Percentiles rank a stretch among this genome's conserved stretches.
These are phyloP conservation scores for Aspergillus nidulans DNA, from an alignment of 495 filamentous ascomycete species.

Conservation along the genomic window DNA sequence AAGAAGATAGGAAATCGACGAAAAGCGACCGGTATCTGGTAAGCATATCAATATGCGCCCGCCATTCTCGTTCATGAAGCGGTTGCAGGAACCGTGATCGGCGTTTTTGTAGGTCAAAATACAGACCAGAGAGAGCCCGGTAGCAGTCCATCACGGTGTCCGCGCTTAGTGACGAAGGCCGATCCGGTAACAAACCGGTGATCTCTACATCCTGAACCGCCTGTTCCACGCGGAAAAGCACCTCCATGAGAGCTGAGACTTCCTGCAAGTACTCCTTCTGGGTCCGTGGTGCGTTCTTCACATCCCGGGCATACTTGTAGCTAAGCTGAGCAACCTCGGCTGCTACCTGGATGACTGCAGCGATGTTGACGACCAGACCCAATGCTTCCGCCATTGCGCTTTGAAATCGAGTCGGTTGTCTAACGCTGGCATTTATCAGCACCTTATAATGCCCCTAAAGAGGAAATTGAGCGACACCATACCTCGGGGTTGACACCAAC, in stretches of 20 bases:
- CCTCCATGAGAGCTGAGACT: constrained; percentile 13
- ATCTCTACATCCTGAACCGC: constrained; percentile 5
- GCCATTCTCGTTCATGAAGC: constrained; percentile 10
- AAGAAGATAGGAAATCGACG: constrained; percentile 6
- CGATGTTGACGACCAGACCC: constrained; percentile 7
- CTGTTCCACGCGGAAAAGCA: constrained; percentile 13
- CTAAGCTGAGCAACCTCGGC: constrained; percentile 11
- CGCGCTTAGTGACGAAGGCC: constrained; percentile 4
- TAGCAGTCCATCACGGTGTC: constrained; percentile 11
- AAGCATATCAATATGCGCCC: constrained; percentile 4
- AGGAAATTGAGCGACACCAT: no score
- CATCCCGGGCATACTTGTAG: constrained; percentile 14
- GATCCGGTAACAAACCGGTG: constrained; percentile 5
- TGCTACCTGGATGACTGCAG: neutral
- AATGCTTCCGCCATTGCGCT: constrained; percentile 7
- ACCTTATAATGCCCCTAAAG: no score
- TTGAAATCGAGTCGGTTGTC: no score
- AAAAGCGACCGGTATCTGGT: constrained; percentile 1
- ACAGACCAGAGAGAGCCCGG: constrained; percentile 7
- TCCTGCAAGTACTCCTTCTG: constrained; percentile 17
- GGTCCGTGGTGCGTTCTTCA: constrained; percentile 15
- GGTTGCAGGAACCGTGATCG: constrained; percentile 7
- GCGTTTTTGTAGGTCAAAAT: constrained; percentile 11
- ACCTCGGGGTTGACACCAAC: no score
- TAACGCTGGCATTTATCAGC: no score